Base-by-base conservation (phyloP, 1,284 basidiomycete genomes). In the Ustilago xerochloae region DNA sequence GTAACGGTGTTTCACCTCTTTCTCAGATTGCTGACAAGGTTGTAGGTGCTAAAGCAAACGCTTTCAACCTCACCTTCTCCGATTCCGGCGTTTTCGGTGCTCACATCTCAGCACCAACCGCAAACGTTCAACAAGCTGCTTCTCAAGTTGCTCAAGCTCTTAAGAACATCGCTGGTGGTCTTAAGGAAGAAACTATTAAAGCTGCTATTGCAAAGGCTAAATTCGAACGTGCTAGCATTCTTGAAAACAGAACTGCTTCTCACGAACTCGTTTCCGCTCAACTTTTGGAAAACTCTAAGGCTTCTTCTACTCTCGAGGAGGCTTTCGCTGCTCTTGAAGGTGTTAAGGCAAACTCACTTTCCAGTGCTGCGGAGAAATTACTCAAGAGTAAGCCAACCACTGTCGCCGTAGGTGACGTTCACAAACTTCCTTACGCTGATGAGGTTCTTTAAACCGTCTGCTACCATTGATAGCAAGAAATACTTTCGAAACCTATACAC, bases 381-480 rank as follows among this genome's bases (percentile, higher is more conserved):
- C 77, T 84, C 61, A 82, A 81, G 79, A 75, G 65, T 77, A 83
- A 80, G 75, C 73, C 82, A 9, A 82, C 82, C 18, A 71, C 80
- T 10, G 80, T 82, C 6, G 82, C 77, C 12, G 76, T 84, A 7
- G 82, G 82, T 50, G 67, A 82, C 50, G 75, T 84, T 26, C 73
- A 81, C 68, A 41, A 63, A 50, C 73, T 84, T 12, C 82, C 82
- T 20, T 84, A 83, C 58, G 82, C 78, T 13, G 82, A 83, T 59
- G 80, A 83, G 69, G 65, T 80, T 35, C 67, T 81, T 38, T 84
- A 71, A 76, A 39, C 20, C n/a, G n/a, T n/a, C n/a, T n/a, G n/a
- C n/a, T n/a, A n/a, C n/a, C n/a, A n/a, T n/a, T n/a, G n/a, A n/a
- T n/a, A n/a, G 20, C 6, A 46, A 10, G 12, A 46, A 12, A 5